Evolutionary conservation across 2,329 filamentous ascomycete genomes (phyloP).

Genomic region (Leptodontidium sp.): DNA sequence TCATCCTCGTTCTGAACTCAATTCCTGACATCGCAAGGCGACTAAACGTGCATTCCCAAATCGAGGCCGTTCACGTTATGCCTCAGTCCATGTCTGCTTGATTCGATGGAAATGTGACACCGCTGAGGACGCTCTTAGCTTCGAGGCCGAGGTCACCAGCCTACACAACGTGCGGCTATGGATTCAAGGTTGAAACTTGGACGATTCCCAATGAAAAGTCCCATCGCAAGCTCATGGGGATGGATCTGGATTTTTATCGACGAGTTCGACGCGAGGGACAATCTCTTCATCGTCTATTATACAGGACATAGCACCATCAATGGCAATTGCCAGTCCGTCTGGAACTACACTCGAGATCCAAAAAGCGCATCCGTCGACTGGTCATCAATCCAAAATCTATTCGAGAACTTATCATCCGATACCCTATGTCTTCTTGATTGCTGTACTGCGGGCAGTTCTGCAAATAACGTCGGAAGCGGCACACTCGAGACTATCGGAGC

Average conservation of each 20-base stretch:
- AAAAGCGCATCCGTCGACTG: not conserved
- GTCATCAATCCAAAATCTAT: not conserved
- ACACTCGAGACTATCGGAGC: not conserved
- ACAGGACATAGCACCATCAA: not conserved
- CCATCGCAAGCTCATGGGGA: not conserved
- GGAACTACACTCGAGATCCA: not conserved
- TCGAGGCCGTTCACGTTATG: not conserved
- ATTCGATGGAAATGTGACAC: not conserved
- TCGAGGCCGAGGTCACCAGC: not conserved
- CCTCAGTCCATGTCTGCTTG: not conserved
- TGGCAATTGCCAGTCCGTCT: not conserved
- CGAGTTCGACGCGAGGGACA: constrained; percentile 1
- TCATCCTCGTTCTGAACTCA: not conserved
- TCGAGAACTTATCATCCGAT: not conserved
- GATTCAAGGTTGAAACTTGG: not conserved
- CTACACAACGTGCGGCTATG: not conserved
- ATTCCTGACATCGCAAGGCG: not conserved
- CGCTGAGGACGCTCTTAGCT: not conserved
- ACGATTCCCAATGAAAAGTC: not conserved
- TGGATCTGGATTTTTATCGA: not conserved
- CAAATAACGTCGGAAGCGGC: not conserved
- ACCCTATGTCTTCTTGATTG: not conserved
- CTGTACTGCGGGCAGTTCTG: not conserved
- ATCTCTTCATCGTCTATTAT: constrained; percentile 4
- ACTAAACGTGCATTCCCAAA: not conserved